Conservation (phyloP, 1,139 yeast species). For the Debaryomyces udenii region DNA sequence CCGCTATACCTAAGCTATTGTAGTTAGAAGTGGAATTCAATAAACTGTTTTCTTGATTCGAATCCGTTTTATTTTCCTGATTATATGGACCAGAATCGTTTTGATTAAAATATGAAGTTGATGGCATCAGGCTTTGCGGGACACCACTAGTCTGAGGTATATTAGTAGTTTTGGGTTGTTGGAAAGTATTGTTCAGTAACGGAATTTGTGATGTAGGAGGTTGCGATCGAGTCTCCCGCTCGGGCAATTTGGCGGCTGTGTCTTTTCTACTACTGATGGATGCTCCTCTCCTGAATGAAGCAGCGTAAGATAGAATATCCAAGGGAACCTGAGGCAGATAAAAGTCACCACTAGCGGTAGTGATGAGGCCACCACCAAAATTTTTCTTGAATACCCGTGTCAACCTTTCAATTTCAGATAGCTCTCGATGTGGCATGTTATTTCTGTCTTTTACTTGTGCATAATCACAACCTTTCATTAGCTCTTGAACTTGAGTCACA, state of each 20-base stretch:
- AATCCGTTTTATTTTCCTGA: neutral
- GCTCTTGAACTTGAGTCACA: slow-evolving; percentile 51
- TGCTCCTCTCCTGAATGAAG: slow-evolving; percentile 25
- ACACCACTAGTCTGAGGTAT: neutral
- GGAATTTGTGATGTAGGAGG: neutral
- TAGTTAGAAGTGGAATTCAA: neutral
- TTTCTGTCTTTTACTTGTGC: slow-evolving; percentile 25
- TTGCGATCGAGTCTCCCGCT: neutral
- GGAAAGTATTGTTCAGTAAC: too few relatives aligned
- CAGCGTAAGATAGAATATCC: slow-evolving; percentile 43
- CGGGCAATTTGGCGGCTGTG: neutral
- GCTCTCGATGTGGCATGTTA: slow-evolving; percentile 19
- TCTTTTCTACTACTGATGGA: neutral
- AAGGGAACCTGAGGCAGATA: slow-evolving; percentile 28
- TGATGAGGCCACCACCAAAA: slow-evolving; percentile 12
- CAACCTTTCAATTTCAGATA: slow-evolving; percentile 21
- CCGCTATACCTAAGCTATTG: neutral
- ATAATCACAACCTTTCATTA: slow-evolving; percentile 32
- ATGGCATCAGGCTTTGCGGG: neutral
- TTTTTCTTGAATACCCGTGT: slow-evolving; percentile 15
- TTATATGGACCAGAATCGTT: neutral
- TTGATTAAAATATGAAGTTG: neutral
- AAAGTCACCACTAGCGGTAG: slow-evolving; percentile 18
- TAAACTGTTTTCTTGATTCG: neutral
- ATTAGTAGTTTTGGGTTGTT: neutral